These are phyloP conservation scores for Veloboletus limbatus DNA, from an alignment of 1,284 basidiomycete species.

Conservation along the genomic window DNA sequence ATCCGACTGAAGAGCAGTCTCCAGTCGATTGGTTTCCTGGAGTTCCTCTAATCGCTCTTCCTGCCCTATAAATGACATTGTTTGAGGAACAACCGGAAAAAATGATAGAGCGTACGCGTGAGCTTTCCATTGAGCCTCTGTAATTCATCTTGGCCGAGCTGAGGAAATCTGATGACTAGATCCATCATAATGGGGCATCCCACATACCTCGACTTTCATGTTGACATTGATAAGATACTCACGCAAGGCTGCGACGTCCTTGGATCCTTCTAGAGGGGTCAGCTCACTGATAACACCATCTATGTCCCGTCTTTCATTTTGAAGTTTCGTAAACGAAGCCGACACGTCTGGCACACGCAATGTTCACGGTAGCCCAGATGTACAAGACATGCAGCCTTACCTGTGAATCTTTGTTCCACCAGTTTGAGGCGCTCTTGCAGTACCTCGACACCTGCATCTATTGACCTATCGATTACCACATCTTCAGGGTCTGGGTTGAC, in stretches of 20 bases:
- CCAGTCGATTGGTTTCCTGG: constrained; percentile 75
- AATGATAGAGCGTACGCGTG: constrained; percentile 46
- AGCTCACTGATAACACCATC: constrained; percentile 70
- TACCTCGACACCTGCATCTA: constrained; percentile 45
- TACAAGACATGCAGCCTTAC: constrained; percentile 36
- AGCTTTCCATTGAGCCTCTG: constrained; percentile 70
- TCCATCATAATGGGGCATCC: neutral
- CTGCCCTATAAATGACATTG: constrained; percentile 57
- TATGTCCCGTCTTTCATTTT: constrained; percentile 67
- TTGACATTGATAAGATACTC: constrained; percentile 71
- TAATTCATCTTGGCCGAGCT: constrained; percentile 74
- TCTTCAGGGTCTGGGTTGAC: constrained; percentile 1
- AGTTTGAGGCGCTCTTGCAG: constrained; percentile 63
- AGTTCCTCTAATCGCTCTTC: constrained; percentile 82
- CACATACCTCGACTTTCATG: constrained; percentile 65
- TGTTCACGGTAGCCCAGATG: neutral
- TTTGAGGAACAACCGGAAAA: constrained; percentile 1
- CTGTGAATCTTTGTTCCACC: constrained; percentile 70
- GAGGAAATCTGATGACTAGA: constrained; percentile 4
- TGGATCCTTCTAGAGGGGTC: constrained; percentile 67
- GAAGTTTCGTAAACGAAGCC: constrained; percentile 69
- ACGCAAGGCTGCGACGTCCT: constrained; percentile 65
- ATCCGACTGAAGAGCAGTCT: constrained; percentile 71
- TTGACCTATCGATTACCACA: constrained; percentile 10
- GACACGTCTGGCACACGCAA: constrained; percentile 57